Conservation (phyloP, 495 filamentous ascomycete genomes). For the Podospora sp. region DNA sequence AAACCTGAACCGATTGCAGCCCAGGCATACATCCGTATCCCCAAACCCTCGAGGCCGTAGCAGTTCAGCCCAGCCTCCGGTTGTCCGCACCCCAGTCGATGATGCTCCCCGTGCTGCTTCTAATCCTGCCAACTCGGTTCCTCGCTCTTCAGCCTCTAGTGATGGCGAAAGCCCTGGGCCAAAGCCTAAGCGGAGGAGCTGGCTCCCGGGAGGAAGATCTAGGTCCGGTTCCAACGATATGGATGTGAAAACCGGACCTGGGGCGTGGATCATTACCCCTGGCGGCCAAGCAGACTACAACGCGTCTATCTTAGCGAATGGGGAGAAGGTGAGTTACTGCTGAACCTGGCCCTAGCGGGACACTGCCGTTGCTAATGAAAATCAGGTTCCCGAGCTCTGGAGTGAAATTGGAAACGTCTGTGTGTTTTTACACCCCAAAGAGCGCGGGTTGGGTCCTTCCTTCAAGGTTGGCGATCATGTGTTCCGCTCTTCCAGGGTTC, state of each 20-base stretch:
- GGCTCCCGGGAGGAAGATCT: constrained; percentile 49
- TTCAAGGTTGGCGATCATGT: constrained; percentile 76
- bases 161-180: constrained; percentile 35
- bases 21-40: constrained; percentile 29
- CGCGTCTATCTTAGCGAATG: constrained; percentile 55
- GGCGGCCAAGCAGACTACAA: constrained; percentile 65
- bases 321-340: constrained; percentile 58
- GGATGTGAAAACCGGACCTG: constrained; percentile 31
- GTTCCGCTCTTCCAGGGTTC: constrained; percentile 68
- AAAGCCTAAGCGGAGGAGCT: constrained; percentile 44
- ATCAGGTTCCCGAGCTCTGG: constrained; percentile 84
- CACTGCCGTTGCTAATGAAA: constrained; percentile 5
- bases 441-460: constrained; percentile 66
- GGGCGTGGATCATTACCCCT: constrained; percentile 66
- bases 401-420: constrained; percentile 79
- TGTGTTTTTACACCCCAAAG: constrained; percentile 77
- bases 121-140: constrained; percentile 16
- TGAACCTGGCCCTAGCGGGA: neutral
- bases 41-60: constrained; percentile 36
- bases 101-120: constrained; percentile 36
- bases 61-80: constrained; percentile 43
- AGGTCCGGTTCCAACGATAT: constrained; percentile 43
- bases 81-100: constrained; percentile 19
- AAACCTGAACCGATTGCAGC: constrained; percentile 29
- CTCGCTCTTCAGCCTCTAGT: constrained; percentile 26